Evolutionary conservation across 345 rosid genomes (phyloP).

Genomic region (Alliaria petiolata): DNA sequence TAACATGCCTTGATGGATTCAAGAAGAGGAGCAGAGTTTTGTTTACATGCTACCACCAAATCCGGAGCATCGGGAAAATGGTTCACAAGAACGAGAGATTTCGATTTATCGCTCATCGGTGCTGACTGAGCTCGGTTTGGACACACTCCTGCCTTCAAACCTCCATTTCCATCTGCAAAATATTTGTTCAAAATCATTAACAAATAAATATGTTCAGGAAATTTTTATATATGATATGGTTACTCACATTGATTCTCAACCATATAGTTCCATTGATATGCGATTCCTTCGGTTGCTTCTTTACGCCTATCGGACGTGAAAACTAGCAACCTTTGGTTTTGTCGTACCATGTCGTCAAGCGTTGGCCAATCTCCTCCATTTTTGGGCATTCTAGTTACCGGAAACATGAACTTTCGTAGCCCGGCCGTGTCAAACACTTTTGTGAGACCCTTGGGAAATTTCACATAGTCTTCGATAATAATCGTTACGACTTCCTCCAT

Average conservation of each 20-base stretch:
- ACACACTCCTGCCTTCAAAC: slow-evolving; percentile 67
- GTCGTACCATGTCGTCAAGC: slow-evolving; percentile 62
- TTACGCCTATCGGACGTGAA: slow-evolving; percentile 74
- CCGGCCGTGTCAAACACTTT: slow-evolving; percentile 75
- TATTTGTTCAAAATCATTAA: neutral
- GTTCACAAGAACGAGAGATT: slow-evolving; percentile 71
- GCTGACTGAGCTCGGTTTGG: slow-evolving; percentile 67
- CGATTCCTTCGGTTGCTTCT: slow-evolving; percentile 85
- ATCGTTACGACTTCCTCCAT: slow-evolving; percentile 71
- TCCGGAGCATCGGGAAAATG: slow-evolving; percentile 63
- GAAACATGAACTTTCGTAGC: slow-evolving; percentile 71
- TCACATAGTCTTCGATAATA: slow-evolving; percentile 87
- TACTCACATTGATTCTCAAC: slow-evolving; percentile 92
- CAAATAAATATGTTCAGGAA: neutral
- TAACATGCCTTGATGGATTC: slow-evolving; percentile 59
- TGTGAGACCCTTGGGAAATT: slow-evolving; percentile 62
- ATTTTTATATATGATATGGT: neutral
- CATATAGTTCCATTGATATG: slow-evolving; percentile 80
- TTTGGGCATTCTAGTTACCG: slow-evolving; percentile 75
- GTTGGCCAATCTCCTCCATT: slow-evolving; percentile 83
- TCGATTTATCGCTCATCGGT: slow-evolving; percentile 48
- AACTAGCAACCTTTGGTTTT: slow-evolving; percentile 76
- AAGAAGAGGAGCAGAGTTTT: slow-evolving; percentile 76
- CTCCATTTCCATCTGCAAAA: slow-evolving; percentile 79
- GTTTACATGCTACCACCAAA: slow-evolving; percentile 49